Evolutionary conservation across 140 eudicot species (phyloP).

Genomic region (Stevia rebaudiana): DNA sequence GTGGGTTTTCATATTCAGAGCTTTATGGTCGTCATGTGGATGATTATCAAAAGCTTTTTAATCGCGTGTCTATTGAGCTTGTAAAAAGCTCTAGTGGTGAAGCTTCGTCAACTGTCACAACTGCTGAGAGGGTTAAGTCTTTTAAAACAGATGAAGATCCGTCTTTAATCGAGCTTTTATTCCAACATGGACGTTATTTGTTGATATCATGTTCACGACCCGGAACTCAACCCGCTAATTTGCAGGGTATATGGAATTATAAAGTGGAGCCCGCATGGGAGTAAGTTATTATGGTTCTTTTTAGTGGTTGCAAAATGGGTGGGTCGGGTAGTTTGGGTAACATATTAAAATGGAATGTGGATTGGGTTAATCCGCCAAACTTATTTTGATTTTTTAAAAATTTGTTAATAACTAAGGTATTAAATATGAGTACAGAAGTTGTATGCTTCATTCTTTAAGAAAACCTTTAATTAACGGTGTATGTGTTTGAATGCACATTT

Average conservation of each 20-base stretch:
- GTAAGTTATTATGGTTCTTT: constrained; percentile 35
- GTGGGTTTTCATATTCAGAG: constrained; percentile 44
- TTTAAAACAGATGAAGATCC: constrained; percentile 77
- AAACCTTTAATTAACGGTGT: not conserved
- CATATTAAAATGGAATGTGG: not conserved
- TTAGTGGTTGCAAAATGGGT: not conserved
- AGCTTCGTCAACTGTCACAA: constrained; percentile 26
- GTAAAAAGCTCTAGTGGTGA: constrained; percentile 39
- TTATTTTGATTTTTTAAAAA: not conserved
- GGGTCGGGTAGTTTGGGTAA: not conserved
- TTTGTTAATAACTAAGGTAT: not conserved
- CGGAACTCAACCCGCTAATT: constrained; percentile 71
- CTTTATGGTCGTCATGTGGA: constrained; percentile 69
- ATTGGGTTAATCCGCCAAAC: not conserved
- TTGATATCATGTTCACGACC: constrained; percentile 78
- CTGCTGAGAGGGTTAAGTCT: constrained; percentile 70
- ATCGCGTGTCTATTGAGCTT: constrained; percentile 73
- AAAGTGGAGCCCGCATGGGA: constrained; percentile 76
- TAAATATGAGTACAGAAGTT: not conserved
- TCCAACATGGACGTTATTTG: constrained; percentile 82
- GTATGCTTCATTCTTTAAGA: too few relatives aligned
- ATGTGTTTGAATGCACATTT: not conserved
- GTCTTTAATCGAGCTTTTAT: constrained; percentile 71
- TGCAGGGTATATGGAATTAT: constrained; percentile 92
- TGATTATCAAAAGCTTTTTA: constrained; percentile 77